Evolutionary conservation across 257 asterid species (phyloP).

Genomic region (Solanum tarijense): DNA sequence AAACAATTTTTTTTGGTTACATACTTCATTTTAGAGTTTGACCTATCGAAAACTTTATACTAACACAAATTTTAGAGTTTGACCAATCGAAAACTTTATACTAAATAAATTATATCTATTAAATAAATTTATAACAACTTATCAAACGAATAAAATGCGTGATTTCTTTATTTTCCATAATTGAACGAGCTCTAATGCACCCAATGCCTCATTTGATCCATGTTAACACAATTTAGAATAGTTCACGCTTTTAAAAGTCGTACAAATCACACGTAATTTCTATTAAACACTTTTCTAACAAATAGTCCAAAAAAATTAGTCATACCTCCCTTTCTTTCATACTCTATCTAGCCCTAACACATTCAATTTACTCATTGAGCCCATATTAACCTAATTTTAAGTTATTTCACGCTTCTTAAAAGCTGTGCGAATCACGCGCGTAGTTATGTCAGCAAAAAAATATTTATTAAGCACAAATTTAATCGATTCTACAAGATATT

Average conservation of each 20-base stretch:
- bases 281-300: neutral
- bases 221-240: neutral
- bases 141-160: neutral
- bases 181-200: neutral
- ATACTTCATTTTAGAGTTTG: neutral
- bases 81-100: too few species aligned
- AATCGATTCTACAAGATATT: accelerated
- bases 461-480: neutral
- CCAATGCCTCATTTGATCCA: neutral
- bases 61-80: too few species aligned
- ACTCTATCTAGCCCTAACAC: neutral
- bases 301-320: neutral
- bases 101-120: neutral
- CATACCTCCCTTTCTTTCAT: neutral
- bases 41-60: too few species aligned
- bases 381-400: neutral
- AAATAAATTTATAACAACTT: neutral
- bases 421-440: accelerated
- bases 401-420: neutral
- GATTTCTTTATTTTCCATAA: neutral
- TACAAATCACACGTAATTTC: accelerated
- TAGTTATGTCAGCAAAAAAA: neutral
- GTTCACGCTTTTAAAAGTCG: neutral
- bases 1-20: too few species aligned
- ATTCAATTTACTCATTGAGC: neutral